Conservation (phyloP, 1,139 yeast species). For the Candida tropicalis region DNA sequence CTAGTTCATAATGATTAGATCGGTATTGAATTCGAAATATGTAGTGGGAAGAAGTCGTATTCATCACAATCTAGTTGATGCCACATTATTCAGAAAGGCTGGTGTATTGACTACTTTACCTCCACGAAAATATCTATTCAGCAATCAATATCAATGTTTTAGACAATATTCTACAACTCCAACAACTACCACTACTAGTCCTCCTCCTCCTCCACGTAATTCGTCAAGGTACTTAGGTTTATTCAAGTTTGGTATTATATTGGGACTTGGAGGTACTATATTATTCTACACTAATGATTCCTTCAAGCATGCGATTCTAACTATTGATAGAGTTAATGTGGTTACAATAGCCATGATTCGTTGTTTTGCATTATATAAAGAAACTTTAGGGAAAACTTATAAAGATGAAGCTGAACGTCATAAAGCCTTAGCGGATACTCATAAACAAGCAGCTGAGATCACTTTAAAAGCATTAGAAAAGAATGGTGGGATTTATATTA, state of each 20-base stretch:
- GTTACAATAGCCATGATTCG: conserved; percentile 64
- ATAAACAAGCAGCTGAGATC: conserved; percentile 73
- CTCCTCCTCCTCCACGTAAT: background rate
- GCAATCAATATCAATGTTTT: background rate
- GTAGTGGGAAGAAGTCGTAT: background rate
- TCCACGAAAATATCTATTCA: background rate
- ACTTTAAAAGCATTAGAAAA: conserved; percentile 78
- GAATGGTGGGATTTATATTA: conserved; percentile 92
- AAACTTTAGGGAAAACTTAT: conserved; percentile 51
- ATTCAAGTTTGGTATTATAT: conserved; percentile 32
- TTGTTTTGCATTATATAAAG: conserved; percentile 67
- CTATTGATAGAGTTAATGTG: conserved; percentile 60
- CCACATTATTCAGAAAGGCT: background rate
- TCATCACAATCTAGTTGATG: background rate
- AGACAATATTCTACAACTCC: conserved; percentile 1
- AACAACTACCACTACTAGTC: background rate
- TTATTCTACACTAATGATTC: conserved; percentile 39
- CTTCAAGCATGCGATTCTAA: conserved; percentile 35
- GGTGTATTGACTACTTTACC: background rate
- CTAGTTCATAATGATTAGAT: background rate
- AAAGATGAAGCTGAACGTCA: conserved; percentile 51
- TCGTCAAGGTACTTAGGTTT: conserved; percentile 9
- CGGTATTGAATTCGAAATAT: background rate
- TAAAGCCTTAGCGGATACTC: conserved; percentile 59
- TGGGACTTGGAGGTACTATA: conserved; percentile 33